Percentiles rank a stretch among this genome's conserved stretches.
These are phyloP conservation scores for Xylaria sp. DNA, from an alignment of 2,329 filamentous ascomycete genomes.

Conservation along the genomic window DNA sequence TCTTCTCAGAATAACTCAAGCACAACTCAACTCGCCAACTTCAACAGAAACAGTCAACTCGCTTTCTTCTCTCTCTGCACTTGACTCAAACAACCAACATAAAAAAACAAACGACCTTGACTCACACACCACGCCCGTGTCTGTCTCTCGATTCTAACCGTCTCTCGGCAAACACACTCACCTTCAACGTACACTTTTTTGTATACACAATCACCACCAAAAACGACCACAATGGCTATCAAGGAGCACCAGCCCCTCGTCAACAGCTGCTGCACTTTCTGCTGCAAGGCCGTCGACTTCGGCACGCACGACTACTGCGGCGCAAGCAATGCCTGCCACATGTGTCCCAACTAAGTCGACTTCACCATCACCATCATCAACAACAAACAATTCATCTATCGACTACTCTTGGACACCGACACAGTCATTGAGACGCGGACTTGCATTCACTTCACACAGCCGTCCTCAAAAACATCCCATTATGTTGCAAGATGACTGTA, in stretches of 20 bases:
- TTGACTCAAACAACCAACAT: constrained; percentile 38
- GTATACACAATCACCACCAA: constrained; percentile 1
- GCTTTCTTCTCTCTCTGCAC: constrained; percentile 26
- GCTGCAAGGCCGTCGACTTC: constrained; percentile 46
- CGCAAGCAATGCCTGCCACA: constrained; percentile 38
- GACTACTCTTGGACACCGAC: background rate
- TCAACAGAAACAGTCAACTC: constrained; percentile 30
- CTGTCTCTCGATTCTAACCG: constrained; percentile 26
- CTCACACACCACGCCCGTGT: constrained; percentile 38
- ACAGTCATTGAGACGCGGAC: constrained; percentile 20
- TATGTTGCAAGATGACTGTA: too few species aligned
- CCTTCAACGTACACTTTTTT: background rate
- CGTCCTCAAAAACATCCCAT: too few species aligned
- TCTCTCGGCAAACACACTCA: background rate
- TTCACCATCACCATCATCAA: too few species aligned
- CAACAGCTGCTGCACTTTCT: constrained; percentile 47
- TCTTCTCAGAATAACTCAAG: background rate
- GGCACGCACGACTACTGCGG: constrained; percentile 48
- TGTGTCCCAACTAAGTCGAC: constrained; percentile 36
- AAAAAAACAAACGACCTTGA: constrained; percentile 32
- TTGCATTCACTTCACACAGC: too few species aligned
- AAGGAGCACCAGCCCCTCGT: constrained; percentile 41
- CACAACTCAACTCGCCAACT: too few species aligned
- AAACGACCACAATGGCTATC: constrained; percentile 37
- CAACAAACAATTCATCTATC: background rate